A percentile compares a stretch with the other conserved stretches of the same genome.
Conservation (phyloP, 106 monocot species). For the Allium sativum region DNA sequence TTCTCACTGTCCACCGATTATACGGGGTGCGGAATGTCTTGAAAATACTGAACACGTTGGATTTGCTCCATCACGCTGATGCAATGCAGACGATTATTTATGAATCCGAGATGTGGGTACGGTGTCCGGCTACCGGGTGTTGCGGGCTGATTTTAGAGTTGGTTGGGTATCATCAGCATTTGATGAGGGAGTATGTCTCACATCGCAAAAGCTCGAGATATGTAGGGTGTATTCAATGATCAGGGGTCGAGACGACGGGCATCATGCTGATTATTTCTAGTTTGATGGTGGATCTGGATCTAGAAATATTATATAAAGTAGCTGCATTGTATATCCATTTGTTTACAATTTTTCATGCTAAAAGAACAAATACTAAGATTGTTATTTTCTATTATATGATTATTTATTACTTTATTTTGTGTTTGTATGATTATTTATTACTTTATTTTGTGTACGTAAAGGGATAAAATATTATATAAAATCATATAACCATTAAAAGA, state of each 20-base stretch:
- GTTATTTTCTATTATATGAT: no score
- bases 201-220: constrained; percentile 15
- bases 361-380: no score
- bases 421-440: no score
- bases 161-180: constrained; percentile 7
- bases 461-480: no score
- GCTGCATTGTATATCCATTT: no score
- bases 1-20: constrained; percentile 54
- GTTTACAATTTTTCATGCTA: no score
- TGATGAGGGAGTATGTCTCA: constrained; percentile 14
- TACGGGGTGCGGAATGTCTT: constrained; percentile 70
- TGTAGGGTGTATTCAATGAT: background rate
- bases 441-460: no score
- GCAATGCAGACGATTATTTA: constrained; percentile 52
- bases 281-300: no score
- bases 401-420: no score
- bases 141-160: constrained; percentile 29
- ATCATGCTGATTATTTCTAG: constrained; percentile 3
- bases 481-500: no score
- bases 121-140: constrained; percentile 56
- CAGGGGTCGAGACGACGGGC: background rate
- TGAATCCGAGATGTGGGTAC: constrained; percentile 41
- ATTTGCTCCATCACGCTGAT: constrained; percentile 8
- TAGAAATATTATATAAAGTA: no score
- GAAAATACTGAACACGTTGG: constrained; percentile 21